These are phyloP conservation scores for Saccharomyces hybrid DNA, from an alignment of 1,139 yeast species.

Conservation along the genomic window DNA sequence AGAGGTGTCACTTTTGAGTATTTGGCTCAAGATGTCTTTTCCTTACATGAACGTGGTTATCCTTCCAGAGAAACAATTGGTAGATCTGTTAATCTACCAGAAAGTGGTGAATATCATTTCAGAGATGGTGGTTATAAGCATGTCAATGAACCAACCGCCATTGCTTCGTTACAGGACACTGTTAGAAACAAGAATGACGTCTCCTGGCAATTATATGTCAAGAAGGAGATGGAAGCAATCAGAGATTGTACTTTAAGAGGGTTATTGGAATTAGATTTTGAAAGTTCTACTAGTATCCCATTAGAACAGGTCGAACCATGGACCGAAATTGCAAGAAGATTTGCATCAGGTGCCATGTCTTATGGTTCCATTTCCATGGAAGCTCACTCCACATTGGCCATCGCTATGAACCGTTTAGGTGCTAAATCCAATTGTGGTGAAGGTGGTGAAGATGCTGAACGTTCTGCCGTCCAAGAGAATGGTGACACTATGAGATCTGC, in stretches of 20 bases:
- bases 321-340: slow-evolving; percentile 97
- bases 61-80: slow-evolving; percentile 68
- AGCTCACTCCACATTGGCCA: slow-evolving; percentile 94
- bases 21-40: slow-evolving; percentile 92
- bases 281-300: slow-evolving; percentile 66
- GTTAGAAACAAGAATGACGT: slow-evolving; percentile 91
- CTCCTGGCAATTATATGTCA: slow-evolving; percentile 85
- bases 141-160: slow-evolving; percentile 88
- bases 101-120: slow-evolving; percentile 97
- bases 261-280: slow-evolving; percentile 80
- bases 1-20: slow-evolving; percentile 93
- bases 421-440: slow-evolving; percentile 98
- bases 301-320: slow-evolving; percentile 98
- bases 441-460: slow-evolving; percentile 97
- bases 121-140: slow-evolving; percentile 98
- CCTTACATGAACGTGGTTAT: slow-evolving; percentile 87
- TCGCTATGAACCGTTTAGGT: slow-evolving; percentile 96
- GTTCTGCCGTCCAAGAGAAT: slow-evolving; percentile 68
- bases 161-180: slow-evolving; percentile 93
- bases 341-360: slow-evolving; percentile 98
- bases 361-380: slow-evolving; percentile 98
- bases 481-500: slow-evolving; percentile 99
- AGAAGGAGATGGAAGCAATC: slow-evolving; percentile 86
- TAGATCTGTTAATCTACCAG: slow-evolving; percentile 69
- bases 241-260: slow-evolving; percentile 93